phyloP scores from a whole-genome alignment of 2,329 filamentous ascomycete genomes.

The Ramularia collo-cygni region DNA sequence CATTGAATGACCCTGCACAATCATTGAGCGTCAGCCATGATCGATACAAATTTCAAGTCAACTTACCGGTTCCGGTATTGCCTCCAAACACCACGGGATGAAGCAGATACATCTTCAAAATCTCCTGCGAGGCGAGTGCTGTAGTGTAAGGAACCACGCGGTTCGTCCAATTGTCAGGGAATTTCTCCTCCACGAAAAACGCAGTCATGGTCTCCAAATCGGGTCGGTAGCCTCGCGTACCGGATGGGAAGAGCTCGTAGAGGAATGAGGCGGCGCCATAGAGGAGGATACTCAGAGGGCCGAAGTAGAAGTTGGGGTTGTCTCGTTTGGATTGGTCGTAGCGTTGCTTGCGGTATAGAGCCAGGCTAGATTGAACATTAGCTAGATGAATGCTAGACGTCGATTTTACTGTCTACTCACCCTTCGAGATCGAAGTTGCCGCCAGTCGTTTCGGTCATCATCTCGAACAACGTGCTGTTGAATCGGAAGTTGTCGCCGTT shows the following conservation, averaged over 20 bases:
- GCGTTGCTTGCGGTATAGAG: slow-evolving; percentile 35
- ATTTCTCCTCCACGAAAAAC: slow-evolving; percentile 39
- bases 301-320: slow-evolving; percentile 40
- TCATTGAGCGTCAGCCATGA: not conserved
- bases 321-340: slow-evolving; percentile 34
- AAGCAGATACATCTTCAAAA: slow-evolving; percentile 35
- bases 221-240: slow-evolving; percentile 20
- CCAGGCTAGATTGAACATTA: slow-evolving; percentile 21
- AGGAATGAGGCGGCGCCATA: slow-evolving; percentile 40
- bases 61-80: slow-evolving; percentile 9
- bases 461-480: slow-evolving; percentile 36
- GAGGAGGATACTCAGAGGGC: slow-evolving; percentile 34
- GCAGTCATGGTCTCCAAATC: slow-evolving; percentile 31
- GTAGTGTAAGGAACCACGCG: slow-evolving; percentile 31
- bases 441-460: slow-evolving; percentile 30
- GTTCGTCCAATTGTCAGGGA: slow-evolving; percentile 36
- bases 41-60: not conserved
- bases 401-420: not conserved
- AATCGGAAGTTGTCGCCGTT: slow-evolving; percentile 35
- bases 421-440: slow-evolving; percentile 33
- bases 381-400: not conserved
- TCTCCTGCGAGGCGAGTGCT: slow-evolving; percentile 32
- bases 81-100: slow-evolving; percentile 30
- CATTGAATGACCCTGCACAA: slow-evolving; percentile 25
- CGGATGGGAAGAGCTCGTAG: slow-evolving; percentile 35